These are phyloP conservation scores for Penicillium brasilianum DNA, from an alignment of 2,329 filamentous ascomycete species.

Conservation along the genomic window DNA sequence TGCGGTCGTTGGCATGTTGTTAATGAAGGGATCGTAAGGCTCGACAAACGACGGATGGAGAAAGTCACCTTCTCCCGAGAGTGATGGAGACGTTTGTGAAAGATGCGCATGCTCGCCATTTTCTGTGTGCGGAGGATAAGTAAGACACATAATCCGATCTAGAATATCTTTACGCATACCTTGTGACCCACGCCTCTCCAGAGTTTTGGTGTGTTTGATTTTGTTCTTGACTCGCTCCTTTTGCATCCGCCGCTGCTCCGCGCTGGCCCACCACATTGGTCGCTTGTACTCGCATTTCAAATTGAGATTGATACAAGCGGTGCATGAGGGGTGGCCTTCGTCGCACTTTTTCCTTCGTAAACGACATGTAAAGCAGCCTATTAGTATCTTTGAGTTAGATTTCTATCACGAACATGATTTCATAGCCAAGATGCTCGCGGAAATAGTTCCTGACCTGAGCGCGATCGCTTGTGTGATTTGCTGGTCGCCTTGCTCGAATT, in stretches of 20 bases:
- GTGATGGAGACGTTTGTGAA: too few species aligned
- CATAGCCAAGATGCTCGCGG: too few species aligned
- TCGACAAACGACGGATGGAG: slow-evolving; percentile 38
- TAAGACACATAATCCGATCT: slow-evolving; percentile 36
- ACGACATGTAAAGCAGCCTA: slow-evolving; percentile 71
- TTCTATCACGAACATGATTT: too few species aligned
- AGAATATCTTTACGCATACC: too few species aligned
- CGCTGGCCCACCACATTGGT: slow-evolving; percentile 97
- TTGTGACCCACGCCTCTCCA: slow-evolving; percentile 73
- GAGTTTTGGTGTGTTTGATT: slow-evolving; percentile 95
- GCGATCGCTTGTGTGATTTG: background rate
- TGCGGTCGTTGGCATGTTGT: slow-evolving; percentile 53
- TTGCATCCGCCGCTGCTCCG: slow-evolving; percentile 79
- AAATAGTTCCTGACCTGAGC: slow-evolving; percentile 9
- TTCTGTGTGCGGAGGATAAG: too few species aligned
- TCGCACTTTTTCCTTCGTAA: slow-evolving; percentile 73
- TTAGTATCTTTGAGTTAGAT: too few species aligned
- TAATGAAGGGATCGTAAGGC: slow-evolving; percentile 48
- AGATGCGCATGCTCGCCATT: too few species aligned
- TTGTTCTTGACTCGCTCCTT: slow-evolving; percentile 97
- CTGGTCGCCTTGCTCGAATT: too few species aligned
- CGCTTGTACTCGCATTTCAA: slow-evolving; percentile 94
- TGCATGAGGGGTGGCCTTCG: slow-evolving; percentile 67
- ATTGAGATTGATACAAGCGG: slow-evolving; percentile 72
- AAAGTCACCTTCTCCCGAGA: background rate